phyloP scores from a whole-genome alignment of 2,329 filamentous ascomycete genomes.

The Fusarium anguioides region DNA sequence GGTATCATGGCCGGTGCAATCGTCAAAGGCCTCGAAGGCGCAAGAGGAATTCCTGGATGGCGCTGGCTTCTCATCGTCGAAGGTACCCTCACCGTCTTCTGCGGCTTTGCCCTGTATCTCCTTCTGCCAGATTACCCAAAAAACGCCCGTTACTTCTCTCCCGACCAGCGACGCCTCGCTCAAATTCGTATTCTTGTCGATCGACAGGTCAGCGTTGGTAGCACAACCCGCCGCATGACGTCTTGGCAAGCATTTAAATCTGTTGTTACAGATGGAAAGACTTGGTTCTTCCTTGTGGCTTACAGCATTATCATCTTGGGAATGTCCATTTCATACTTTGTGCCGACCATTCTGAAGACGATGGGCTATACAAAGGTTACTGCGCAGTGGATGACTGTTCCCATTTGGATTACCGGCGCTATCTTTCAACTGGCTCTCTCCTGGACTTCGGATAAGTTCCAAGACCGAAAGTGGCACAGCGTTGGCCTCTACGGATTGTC shows the following conservation, averaged over 20 bases:
- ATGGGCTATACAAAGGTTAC: slow-evolving; percentile 58
- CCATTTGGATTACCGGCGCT: slow-evolving; percentile 2
- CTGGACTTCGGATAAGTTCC: slow-evolving; percentile 17
- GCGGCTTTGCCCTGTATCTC: slow-evolving; percentile 9
- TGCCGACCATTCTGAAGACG: slow-evolving; percentile 61
- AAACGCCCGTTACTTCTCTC: slow-evolving; percentile 6
- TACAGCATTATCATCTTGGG: slow-evolving; percentile 61
- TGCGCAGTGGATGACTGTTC: slow-evolving; percentile 44
- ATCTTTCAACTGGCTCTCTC: slow-evolving; percentile 2
- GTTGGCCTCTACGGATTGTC: neutral
- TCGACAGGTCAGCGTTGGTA: neutral
- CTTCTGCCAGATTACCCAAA: slow-evolving; percentile 27
- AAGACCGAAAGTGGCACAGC: slow-evolving; percentile 11
- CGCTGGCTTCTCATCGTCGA: slow-evolving; percentile 30
- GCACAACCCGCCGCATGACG: neutral
- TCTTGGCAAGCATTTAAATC: slow-evolving; percentile 25
- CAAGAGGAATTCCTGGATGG: slow-evolving; percentile 24
- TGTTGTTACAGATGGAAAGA: slow-evolving; percentile 35
- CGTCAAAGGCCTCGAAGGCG: slow-evolving; percentile 18
- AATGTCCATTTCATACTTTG: slow-evolving; percentile 64
- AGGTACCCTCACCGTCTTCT: slow-evolving; percentile 15
- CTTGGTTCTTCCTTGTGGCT: slow-evolving; percentile 60
- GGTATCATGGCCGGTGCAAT: slow-evolving; percentile 33
- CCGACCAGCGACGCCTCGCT: slow-evolving; percentile 9
- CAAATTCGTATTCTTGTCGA: slow-evolving; percentile 18